Base-by-base conservation (phyloP, 257 asterid genomes). In the Datura wrightii region DNA sequence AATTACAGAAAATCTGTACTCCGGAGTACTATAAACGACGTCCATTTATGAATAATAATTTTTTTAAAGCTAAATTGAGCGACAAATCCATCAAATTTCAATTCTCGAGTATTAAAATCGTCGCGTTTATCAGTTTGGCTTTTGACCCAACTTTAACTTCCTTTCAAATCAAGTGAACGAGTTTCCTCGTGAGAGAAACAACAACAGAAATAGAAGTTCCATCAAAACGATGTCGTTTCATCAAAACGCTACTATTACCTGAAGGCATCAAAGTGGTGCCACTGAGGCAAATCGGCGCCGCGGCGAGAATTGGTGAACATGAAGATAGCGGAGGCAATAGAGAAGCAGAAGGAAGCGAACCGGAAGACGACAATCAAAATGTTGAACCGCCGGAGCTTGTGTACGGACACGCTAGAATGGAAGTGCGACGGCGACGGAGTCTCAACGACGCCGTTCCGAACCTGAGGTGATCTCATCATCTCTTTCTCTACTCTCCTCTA, bases 381-480 rank as follows among this genome's bases (percentile, higher is more conserved):
- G 65, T 90, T 90, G 59, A 89, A 86, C 2, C 93, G 92, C 24
- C 90, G 90, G 54, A 89, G 90, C 87, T 90, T 90, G 41, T 85
- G 90, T 15, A 87, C 86, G 13, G 92, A 85, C 3, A 90, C 93
- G 53, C 89, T 89, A 48, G 90, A 87, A 37, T 89, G 89, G n/a
- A 89, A 90, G 70, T 84, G 93, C 41, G 90, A 84, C 72, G 92
- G 92, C 3, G 93, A 87, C 1, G 92, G 91, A 19, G 92, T 87
- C 54, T 88, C 91, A 4, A 87, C 58, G 37, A 87, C 91, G 59
- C 89, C 90, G 89, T 88, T 85, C 11, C 85, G 87, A 31, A 66
- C 15, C 50, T 85, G 89, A 19, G 89, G 91, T 8, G 92, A 88
- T 74, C 86, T 84, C 88, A 86, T 85, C 56, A 31, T 85, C 79